A percentile compares a stretch with the other conserved stretches of the same genome.
Evolutionary conservation across 345 rosid genomes (phyloP).

Genomic region (Eucalyptus marginata): DNA sequence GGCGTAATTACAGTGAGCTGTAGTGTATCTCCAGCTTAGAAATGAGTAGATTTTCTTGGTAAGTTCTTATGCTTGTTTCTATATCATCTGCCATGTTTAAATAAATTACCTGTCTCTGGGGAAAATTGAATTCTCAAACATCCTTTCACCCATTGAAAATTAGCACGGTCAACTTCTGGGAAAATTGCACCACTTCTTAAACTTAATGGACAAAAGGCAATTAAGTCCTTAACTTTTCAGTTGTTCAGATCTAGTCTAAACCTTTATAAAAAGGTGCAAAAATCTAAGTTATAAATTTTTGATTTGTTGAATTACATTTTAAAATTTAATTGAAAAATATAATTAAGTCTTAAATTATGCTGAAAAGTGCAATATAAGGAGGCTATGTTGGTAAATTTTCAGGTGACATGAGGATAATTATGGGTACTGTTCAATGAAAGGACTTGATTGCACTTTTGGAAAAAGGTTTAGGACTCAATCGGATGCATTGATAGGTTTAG

Average conservation of each 20-base stretch:
- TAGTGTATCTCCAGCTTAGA: constrained; percentile 10
- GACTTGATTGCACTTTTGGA: background rate
- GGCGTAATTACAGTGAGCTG: constrained; percentile 98
- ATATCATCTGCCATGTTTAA: background rate
- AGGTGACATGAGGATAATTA: background rate
- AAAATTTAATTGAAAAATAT: background rate
- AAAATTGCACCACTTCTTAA: background rate
- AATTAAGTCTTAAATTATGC: background rate
- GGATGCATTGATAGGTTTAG: background rate
- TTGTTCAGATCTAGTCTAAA: background rate
- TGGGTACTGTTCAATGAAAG: background rate
- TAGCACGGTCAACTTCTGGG: background rate
- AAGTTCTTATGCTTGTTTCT: background rate
- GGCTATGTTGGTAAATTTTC: background rate
- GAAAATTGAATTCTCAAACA: background rate
- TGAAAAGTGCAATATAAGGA: background rate
- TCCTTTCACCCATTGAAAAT: background rate
- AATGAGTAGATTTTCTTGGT: background rate
- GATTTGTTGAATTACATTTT: background rate
- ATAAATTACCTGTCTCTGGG: background rate
- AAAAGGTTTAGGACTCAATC: background rate
- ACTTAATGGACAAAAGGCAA: background rate
- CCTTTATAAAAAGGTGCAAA: background rate
- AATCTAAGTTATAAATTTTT: background rate
- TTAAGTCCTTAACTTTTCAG: background rate